Base-by-base conservation (phyloP, 1,139 yeast genomes). In the Diutina scorzettiae region DNA sequence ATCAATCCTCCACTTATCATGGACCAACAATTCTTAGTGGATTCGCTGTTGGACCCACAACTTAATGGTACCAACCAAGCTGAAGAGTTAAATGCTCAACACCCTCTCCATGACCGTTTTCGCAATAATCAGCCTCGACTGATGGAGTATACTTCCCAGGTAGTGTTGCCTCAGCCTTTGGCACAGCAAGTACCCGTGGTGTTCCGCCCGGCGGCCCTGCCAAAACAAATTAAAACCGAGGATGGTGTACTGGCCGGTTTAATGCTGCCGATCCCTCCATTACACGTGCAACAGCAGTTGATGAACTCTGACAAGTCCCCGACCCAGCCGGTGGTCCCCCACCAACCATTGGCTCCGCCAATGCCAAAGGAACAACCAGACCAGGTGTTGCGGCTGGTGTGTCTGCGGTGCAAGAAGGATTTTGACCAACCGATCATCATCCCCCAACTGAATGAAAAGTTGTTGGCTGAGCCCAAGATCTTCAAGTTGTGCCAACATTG, bases 401-500 rank as follows among this genome's bases (percentile, higher is more conserved):
- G 85, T 49, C 64, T 77, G 2, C 56, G 84, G 44, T 78, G 85
- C 53, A 76, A 77, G 51, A 78, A 76, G 50, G 70, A 63, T 14
- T 78, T 78, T 54, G 65, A 66, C 20, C 76, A 72, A 47, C 66
- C 68, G 2, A 56, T 66, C 27, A 58, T 63, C 34, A 58, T 65
- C 40, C 70, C 72, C 9, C 65, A 64, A 43, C 53, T 57, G 29
- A 48, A 45, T 30, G 50, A 41, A 40, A 33, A 41, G 25, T 40
- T 32, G 19, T 40, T 40, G 17, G 60, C 61, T 6, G 69, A 66
- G 44, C 74, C 76, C 5, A 75, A 73, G 51, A 58, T 63, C 8
- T 78, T 59, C 59, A 76, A 75, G 54, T 59, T 77, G 44, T 78
- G 85, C 52, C 72, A 70, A 37, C 83, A 76, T 52, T 78, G 85